A percentile compares a stretch with the other conserved stretches of the same genome.
phyloP scores from a whole-genome alignment of 2,329 filamentous ascomycete genomes.

The Nemania serpens region DNA sequence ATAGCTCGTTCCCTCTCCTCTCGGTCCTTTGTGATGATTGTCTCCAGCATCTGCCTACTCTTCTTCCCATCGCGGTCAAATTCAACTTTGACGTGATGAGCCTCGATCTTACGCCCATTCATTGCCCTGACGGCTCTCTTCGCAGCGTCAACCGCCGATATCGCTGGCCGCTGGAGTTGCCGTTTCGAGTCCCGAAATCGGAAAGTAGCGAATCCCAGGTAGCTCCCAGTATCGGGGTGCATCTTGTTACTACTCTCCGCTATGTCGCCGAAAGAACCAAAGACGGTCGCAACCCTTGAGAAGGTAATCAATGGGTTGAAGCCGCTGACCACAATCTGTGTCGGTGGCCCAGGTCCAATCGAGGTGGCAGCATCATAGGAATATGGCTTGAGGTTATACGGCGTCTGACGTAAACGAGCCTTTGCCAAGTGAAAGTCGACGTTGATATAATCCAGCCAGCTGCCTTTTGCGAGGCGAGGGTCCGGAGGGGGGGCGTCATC shows the following conservation, averaged over 20 bases:
- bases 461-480: conserved; percentile 76
- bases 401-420: conserved; percentile 71
- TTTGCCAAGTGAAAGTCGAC: conserved; percentile 72
- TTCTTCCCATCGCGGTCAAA: conserved; percentile 87
- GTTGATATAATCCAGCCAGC: conserved; percentile 68
- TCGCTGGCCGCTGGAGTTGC: conserved; percentile 53
- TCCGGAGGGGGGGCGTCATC: conserved; percentile 80
- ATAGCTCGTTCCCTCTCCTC: conserved; percentile 55
- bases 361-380: conserved; percentile 81
- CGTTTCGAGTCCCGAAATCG: conserved; percentile 77
- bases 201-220: conserved; percentile 90
- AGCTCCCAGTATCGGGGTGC: conserved; percentile 91
- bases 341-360: conserved; percentile 85
- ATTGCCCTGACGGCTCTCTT: conserved; percentile 78
- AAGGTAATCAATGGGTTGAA: conserved; percentile 90
- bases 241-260: conserved; percentile 91
- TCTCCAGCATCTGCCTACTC: conserved; percentile 78
- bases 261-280: conserved; percentile 84
- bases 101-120: conserved; percentile 79
- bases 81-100: conserved; percentile 77
- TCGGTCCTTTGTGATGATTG: conserved; percentile 70
- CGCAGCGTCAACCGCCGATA: conserved; percentile 79
- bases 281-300: conserved; percentile 74
- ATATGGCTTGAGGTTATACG: conserved; percentile 82
- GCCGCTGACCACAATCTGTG: conserved; percentile 91